These are phyloP conservation scores for Candida verbasci DNA, from an alignment of 805 yeast species.

Conservation along the genomic window DNA sequence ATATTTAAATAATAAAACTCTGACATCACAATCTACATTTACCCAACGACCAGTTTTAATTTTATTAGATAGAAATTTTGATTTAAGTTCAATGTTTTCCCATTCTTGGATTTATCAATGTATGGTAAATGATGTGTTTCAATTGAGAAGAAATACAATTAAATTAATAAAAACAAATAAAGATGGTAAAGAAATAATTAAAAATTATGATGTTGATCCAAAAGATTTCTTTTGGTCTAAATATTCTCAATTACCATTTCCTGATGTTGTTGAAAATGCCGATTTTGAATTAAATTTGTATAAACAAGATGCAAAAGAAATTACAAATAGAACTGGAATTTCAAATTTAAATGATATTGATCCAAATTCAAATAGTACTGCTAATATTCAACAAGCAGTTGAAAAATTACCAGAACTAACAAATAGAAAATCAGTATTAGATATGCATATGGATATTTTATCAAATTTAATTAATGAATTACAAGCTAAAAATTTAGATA, in stretches of 20 bases:
- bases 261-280: slow-evolving; percentile 97
- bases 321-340: slow-evolving; percentile 73
- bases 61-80: slow-evolving; percentile 82
- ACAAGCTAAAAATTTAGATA: slow-evolving; percentile 82
- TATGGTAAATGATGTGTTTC: slow-evolving; percentile 89
- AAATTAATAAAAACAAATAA: slow-evolving; percentile 42
- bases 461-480: slow-evolving; percentile 78
- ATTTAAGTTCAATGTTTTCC: slow-evolving; percentile 87
- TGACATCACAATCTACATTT: slow-evolving; percentile 17
- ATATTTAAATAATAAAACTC: slow-evolving; percentile 66
- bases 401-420: slow-evolving; percentile 91
- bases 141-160: slow-evolving; percentile 77
- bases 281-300: slow-evolving; percentile 77
- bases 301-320: slow-evolving; percentile 81
- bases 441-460: slow-evolving; percentile 94
- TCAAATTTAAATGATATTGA: slow-evolving; percentile 73
- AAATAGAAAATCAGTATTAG: slow-evolving; percentile 80
- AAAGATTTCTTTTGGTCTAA: slow-evolving; percentile 87
- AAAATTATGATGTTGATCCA: slow-evolving; percentile 84
- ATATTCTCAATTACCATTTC: slow-evolving; percentile 87
- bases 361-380: slow-evolving; percentile 51
- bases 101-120: slow-evolving; percentile 99
- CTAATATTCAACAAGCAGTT: slow-evolving; percentile 78
- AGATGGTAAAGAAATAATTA: slow-evolving; percentile 30
- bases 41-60: slow-evolving; percentile 72